Base-by-base conservation (phyloP, 2,329 filamentous ascomycete genomes). In the Trichoderma koningiopsis region DNA sequence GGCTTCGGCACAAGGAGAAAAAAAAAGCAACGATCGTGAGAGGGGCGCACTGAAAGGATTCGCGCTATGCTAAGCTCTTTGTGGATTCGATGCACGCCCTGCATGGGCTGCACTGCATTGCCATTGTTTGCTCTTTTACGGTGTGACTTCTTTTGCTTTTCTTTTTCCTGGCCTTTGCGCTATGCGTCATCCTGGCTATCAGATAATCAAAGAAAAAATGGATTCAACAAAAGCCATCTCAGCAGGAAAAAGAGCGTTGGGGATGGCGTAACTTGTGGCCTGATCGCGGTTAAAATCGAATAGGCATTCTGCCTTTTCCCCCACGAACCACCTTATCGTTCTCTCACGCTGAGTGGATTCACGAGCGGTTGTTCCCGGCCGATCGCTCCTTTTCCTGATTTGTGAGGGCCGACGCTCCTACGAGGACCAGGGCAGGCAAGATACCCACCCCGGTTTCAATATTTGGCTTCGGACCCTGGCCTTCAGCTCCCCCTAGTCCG, bases 1-100 rank as follows among this genome's bases (percentile, higher is more conserved):
- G 62, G 47, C 22, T 31, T 13, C 52, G 62, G 62, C 62, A 65
- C 27, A 43, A 53, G 62, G 49, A 31, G 62, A 52, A 40, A 53
- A n/a, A 11, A 22, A 31, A 57, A 35, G 55, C 8, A n/a, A 47
- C 37, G 24, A 33, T 24, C 52, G 19, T 5, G 49, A 24, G 29
- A 29, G 37, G 62, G 27, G 35, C 40, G 49, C 10, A 55, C 31
- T 29, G 33, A 22, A 8, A 64, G 33, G 61, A 55, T 29, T 40
- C 6, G 61, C 61, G 31, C 49, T 27, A 37, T 14, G 10, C 47
- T 49, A 24, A 24, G 6, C 49, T 64, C 31, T 24, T 29, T 40
- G 29, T n/a, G 40, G 60, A 52, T 22, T 35, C 7, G 33, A 52
- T 35, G n/a, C 24, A 31, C 59, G 19, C 31, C 47, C 19, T 52